Base-by-base conservation (phyloP, 495 filamentous ascomycete species). In the Talaromyces wortmannii region DNA sequence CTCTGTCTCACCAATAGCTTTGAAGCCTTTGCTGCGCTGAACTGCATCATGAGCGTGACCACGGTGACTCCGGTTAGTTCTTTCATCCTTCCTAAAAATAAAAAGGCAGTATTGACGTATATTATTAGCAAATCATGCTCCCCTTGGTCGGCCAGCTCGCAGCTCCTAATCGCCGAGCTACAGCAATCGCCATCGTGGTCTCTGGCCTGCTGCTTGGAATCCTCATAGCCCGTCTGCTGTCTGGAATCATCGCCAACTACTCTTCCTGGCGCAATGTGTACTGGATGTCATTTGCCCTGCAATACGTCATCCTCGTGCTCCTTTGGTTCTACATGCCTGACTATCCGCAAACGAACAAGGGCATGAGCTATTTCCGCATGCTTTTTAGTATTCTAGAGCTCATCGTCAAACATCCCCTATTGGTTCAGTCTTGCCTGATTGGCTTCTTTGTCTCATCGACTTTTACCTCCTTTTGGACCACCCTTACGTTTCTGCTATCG, bases 61-160 rank as follows among this genome's bases (percentile, higher is more conserved):
- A 95, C 90, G 2, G 89, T 95, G 5, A 92, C 90, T 10, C 90
- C 90, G 0, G 71, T 76, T 66, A 18, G 62, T 58, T 17, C 17
- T 23, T 23, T 23, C 4, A 4, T 23, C 23, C 1, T 23, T 4
- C 4, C 1, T 23, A 1, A 23, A 4, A 23, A 23, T 23, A 23
- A 23, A 4, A 23, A 23, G 23, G 23, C 23, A 23, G 4, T 23
- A 23, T 23, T 23, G 23, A 23, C 23, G 1, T 23, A 23, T 4
- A 23, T 23, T 4, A 23, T 23, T 2, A 40, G 68, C 89, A 94
- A 69, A 77, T 91, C 49, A 87, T 92, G 86, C 84, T 95, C 15
- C 90, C 90, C 0, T 71, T 95, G 0, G 88, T 92, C 5, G 89
- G 89, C 17, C 88, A 92, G 62, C 83, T 92, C 29, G 88, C 88